Percentiles rank a stretch among this genome's conserved stretches.
These are phyloP conservation scores for Pythium oligandrum DNA, from an alignment of 352 stramenopile genomes.

Conservation along the genomic window DNA sequence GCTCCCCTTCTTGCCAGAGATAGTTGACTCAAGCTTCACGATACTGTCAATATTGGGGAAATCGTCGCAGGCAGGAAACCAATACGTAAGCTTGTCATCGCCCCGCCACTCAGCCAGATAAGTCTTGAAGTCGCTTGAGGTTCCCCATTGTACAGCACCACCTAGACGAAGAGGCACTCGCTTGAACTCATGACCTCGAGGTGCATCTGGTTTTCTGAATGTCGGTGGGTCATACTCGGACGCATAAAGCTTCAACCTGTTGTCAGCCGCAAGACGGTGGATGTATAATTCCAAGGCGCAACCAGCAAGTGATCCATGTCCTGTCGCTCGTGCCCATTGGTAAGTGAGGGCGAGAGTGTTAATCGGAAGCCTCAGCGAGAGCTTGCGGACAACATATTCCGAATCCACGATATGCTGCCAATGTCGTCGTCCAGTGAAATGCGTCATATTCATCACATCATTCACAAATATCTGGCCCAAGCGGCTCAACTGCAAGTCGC, in stretches of 20 bases:
- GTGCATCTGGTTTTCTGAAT: conserved; percentile 5
- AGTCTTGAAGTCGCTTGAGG: conserved; percentile 5
- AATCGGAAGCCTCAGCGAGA: not conserved
- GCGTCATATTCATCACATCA: not conserved
- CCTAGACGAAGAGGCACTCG: conserved; percentile 2
- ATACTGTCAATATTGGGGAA: conserved; percentile 22
- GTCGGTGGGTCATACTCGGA: conserved; percentile 10
- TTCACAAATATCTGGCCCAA: conserved; percentile 7
- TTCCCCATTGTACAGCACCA: conserved; percentile 5
- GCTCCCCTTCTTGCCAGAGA: not conserved
- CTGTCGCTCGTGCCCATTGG: not conserved
- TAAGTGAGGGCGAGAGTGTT: not conserved
- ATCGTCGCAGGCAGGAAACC: conserved; percentile 20
- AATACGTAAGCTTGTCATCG: conserved; percentile 16
- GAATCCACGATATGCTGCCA: conserved; percentile 7
- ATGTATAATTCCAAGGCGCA: conserved; percentile 3
- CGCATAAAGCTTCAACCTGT: conserved; percentile 12
- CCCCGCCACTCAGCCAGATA: conserved; percentile 11
- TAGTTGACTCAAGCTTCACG: conserved; percentile 7
- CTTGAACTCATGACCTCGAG: conserved; percentile 5
- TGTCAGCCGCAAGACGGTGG: conserved; percentile 7
- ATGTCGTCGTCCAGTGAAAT: not conserved
- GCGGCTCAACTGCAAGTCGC: not conserved
- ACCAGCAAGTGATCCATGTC: conserved; percentile 4
- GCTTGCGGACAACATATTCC: conserved; percentile 1